Conservation (phyloP, 192 early-diverging fungal species). For the Backusella macrospora region DNA sequence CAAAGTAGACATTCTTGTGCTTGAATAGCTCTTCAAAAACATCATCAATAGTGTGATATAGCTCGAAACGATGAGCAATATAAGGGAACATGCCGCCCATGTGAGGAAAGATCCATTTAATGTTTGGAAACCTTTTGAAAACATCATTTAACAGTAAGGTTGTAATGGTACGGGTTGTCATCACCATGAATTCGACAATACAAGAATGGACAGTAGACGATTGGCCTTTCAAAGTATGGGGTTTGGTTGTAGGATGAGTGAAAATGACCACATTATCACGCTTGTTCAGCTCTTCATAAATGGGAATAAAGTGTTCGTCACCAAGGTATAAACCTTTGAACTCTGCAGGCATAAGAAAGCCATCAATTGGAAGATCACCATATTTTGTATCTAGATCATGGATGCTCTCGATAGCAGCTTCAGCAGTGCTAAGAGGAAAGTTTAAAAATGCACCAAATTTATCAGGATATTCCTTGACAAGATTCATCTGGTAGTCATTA, state of each 20-base stretch:
- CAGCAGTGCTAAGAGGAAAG: not conserved
- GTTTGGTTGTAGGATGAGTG: not conserved
- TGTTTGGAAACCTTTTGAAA: not conserved
- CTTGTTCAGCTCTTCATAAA: conserved; percentile 2
- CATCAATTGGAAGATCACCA: conserved; percentile 6
- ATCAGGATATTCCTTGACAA: not conserved
- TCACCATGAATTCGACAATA: not conserved
- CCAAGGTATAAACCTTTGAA: not conserved
- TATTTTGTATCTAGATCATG: not conserved
- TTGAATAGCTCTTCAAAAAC: not conserved
- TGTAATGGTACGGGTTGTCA: not conserved
- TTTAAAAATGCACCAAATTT: not conserved
- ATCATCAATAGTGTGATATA: not conserved
- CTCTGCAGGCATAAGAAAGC: conserved; percentile 2
- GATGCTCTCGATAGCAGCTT: not conserved
- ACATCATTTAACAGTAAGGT: not conserved
- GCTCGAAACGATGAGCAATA: not conserved
- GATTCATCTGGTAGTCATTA: conserved; percentile 2
- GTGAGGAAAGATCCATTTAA: not conserved
- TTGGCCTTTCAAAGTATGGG: not conserved
- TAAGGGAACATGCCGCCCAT: not conserved
- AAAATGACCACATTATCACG: conserved; percentile 3
- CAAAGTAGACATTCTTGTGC: conserved; percentile 4
- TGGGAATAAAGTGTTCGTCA: not conserved
- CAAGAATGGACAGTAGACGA: not conserved